Evolutionary conservation across 345 rosid species (phyloP), one percentile per base, ranked within the genome.

Genomic region (Microcos paniculata): DNA sequence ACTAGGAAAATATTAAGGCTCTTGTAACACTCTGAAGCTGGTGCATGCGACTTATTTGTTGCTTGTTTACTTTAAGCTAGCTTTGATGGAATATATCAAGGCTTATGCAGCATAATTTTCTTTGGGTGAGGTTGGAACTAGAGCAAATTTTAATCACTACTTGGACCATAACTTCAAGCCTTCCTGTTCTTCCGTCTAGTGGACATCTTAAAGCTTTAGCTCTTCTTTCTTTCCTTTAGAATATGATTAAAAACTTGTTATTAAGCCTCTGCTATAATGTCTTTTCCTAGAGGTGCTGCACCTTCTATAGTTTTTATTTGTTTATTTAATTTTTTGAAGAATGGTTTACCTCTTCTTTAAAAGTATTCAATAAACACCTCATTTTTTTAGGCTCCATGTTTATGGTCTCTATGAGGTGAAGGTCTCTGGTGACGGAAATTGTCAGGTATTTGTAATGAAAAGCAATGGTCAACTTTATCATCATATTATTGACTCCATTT

Each of bases 341-440:
- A n/a, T 30, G 16, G 16, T 1, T 42, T 62, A 21, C 15, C n/a
- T 62, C 58, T 62, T 62, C 49, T 24, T 16, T 62, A 62, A 62
- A 43, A 64, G 33, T 63, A 62, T 61, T 74, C 14, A 73, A 45
- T 76, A 13, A 69, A 59, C 23, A 42, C 74, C 75, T 72, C 38
- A 62, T 75, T 52, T 71, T 70, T 82, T 38, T n/a, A 95, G 98
- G 92, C 82, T 95, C 69, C 81, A 90, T 61, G 84, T 84, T 74
- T 91, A 92, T 85, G 90, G 97, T 76, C 82, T 95, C 73, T 88
- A 66, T 72, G 99, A 95, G 86, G 88, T 91, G 75, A 93, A 91
- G 82, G 97, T 95, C 79, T 90, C 95, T 23, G 98, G 99, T 58
- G 99, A 95, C 80, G 99, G 99, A 73, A 95, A 95, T 79, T 95